phyloP scores from a whole-genome alignment of 208 protist genomes.

The Wallacemonas rigidus region DNA sequence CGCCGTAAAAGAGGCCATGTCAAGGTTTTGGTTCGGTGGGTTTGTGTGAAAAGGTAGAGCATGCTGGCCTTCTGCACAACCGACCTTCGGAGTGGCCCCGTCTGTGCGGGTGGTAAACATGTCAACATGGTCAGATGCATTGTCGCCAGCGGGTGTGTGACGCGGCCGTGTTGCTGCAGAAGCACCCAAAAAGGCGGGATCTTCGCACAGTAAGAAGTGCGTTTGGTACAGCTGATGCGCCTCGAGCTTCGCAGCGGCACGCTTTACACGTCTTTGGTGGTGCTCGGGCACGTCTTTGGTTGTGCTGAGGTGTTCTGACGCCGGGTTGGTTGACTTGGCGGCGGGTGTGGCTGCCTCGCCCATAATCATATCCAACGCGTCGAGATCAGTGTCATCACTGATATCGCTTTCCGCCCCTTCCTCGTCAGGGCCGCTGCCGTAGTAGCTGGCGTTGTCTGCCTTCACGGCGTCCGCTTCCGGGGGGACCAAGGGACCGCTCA shows the following conservation, averaged over 20 bases:
- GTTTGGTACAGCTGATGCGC: background rate
- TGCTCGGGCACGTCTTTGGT: background rate
- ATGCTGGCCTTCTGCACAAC: no score
- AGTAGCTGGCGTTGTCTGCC: no score
- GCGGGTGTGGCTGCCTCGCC: background rate
- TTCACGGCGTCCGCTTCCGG: no score
- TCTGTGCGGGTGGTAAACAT: no score
- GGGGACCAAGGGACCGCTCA: no score
- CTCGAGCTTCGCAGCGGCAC: background rate
- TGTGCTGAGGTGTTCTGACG: background rate
- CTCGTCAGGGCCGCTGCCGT: no score
- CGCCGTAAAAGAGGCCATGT: conserved; percentile 11
- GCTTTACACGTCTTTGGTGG: background rate
- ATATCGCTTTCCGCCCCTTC: no score
- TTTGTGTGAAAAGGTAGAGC: no score
- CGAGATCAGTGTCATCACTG: background rate
- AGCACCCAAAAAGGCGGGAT: conserved; percentile 1
- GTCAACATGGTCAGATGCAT: no score
- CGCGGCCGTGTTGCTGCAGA: background rate
- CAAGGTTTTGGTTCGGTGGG: background rate
- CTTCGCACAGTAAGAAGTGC: conserved; percentile 1
- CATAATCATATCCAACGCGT: background rate
- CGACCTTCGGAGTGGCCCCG: no score
- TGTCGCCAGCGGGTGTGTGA: background rate
- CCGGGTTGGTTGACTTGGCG: no score